Conservation (phyloP, 768 basidiomycete genomes). For the Tulasnella sp. region DNA sequence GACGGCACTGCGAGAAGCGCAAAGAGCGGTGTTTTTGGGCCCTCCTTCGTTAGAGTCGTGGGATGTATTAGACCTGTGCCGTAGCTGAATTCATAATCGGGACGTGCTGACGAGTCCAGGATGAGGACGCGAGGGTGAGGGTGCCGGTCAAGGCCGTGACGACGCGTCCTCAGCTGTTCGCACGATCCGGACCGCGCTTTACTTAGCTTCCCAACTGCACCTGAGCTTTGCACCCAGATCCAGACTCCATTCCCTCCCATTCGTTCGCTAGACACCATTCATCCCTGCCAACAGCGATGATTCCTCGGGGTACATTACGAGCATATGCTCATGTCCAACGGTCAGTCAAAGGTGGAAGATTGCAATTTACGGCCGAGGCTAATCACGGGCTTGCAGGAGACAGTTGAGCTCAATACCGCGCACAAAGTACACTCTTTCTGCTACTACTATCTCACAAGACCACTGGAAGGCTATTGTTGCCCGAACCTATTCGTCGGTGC, state of each 20-base stretch:
- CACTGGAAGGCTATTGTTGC: not conserved
- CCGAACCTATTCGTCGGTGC: not conserved
- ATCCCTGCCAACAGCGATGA: constrained; percentile 5
- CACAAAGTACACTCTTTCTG: no score
- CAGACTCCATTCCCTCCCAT: not conserved
- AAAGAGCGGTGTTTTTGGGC: constrained; percentile 8
- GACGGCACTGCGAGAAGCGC: constrained; percentile 2
- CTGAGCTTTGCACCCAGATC: not conserved
- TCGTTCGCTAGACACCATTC: not conserved
- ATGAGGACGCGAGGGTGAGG: not conserved
- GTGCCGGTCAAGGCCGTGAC: not conserved
- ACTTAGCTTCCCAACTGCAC: not conserved
- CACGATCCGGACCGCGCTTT: not conserved
- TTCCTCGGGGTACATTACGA: not conserved
- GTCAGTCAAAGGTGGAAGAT: constrained; percentile 10
- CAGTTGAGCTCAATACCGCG: no score
- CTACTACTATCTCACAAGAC: not conserved
- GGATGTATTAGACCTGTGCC: not conserved
- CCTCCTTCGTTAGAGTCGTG: not conserved
- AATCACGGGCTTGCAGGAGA: no score
- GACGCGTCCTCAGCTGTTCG: not conserved
- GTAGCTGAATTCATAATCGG: not conserved
- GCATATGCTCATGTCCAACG: not conserved
- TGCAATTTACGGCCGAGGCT: no score
- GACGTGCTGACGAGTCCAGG: not conserved